Base-by-base conservation (phyloP, 345 rosid genomes). In the Arabidopsis suecica region DNA sequence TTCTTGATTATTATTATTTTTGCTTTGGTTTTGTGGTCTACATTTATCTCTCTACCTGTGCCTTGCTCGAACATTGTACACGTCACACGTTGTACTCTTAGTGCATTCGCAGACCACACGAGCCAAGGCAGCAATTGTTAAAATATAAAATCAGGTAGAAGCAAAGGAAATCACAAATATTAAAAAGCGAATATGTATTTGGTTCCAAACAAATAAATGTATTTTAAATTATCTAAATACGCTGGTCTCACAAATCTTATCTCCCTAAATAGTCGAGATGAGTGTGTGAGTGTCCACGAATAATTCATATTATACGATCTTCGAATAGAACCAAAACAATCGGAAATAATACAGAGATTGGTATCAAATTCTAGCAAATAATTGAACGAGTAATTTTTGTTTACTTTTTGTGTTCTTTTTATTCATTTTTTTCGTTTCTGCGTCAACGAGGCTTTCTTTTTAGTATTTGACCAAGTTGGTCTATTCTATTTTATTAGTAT, bases 171-270 rank as follows among this genome's bases (percentile, higher is more conserved):
- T 40, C 42, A 10, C 12, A 40, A 40, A 10, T 11, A 40, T 13
- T 41, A 4, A 41, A 41, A 12, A 11, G 1, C 0, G 2, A 41
- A 41, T 41, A 12, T 5, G 12, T 5, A 5, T 41, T 41, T 41
- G n/a, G 45, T 41, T 41, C 12, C 2, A 38, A 38, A 38, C 4
- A 48, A 18, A 18, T 18, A n/a, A 18, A 18, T 48, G 18, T 20
- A 10, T 23, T 6, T 30, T 28, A 37, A 41, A 42, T 22, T 1
- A 68, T 53, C 25, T 34, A 58, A 47, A 14, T 70, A 59, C 3
- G 41, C 7, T 23, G 45, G 3, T 71, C 74, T 71, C 66, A 47
- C 74, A 71, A 22, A 71, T 48, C 74, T 47, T 70, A 70, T 71
- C 58, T 71, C 9, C 33, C 33, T 57, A 47, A 47, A 45, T 4